phyloP scores from a whole-genome alignment of 2,329 filamentous ascomycete species.

The Talaromyces pinophilus region DNA sequence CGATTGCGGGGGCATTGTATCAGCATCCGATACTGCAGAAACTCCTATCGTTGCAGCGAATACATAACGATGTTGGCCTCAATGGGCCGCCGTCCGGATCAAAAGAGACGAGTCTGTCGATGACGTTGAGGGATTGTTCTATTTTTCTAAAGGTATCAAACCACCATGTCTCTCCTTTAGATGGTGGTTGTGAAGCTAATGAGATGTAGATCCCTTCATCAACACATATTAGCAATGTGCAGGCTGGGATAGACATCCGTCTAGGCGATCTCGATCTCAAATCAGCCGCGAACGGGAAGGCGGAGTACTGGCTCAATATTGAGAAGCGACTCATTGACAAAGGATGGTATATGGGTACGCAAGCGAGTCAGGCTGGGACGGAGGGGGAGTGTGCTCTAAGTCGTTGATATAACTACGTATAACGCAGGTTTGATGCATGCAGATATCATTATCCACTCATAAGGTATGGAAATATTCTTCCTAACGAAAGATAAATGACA shows the following conservation, averaged over 20 bases:
- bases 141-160: constrained; percentile 64
- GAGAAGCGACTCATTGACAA: constrained; percentile 65
- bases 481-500: background rate
- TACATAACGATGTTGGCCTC: constrained; percentile 39
- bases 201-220: background rate
- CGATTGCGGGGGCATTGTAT: constrained; percentile 39
- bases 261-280: constrained; percentile 80
- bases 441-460: constrained; percentile 1
- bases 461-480: background rate
- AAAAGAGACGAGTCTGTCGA: constrained; percentile 64
- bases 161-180: background rate
- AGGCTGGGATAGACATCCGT: constrained; percentile 46
- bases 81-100: constrained; percentile 39
- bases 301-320: constrained; percentile 66
- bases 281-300: constrained; percentile 63
- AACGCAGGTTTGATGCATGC: background rate
- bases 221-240: too few relatives aligned
- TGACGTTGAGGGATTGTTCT: constrained; percentile 80
- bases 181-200: background rate
- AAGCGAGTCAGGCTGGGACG: constrained; percentile 30
- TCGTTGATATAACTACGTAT: constrained; percentile 10
- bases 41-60: constrained; percentile 37
- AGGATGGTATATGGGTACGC: constrained; percentile 64
- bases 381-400: constrained; percentile 39
- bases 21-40: constrained; percentile 39